Evolutionary conservation across 2,329 filamentous ascomycete species (phyloP).

Genomic region (Sarocladiaceae sp.): DNA sequence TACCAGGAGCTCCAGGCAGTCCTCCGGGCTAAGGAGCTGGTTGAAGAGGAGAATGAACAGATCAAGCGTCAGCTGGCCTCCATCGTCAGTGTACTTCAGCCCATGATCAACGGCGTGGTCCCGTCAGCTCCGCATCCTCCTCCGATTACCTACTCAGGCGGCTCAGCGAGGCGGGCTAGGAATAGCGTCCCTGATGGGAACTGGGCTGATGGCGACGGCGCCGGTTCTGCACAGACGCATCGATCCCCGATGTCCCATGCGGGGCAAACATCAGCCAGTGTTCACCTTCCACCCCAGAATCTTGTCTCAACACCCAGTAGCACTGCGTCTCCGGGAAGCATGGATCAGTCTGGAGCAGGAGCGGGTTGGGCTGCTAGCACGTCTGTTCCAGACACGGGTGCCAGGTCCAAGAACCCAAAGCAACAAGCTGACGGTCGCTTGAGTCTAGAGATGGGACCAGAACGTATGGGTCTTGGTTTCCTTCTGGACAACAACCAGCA

Average conservation of each 20-base stretch:
- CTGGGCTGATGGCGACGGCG: neutral
- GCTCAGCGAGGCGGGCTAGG: neutral
- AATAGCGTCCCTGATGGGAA: neutral
- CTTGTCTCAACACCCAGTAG: conserved; percentile 30
- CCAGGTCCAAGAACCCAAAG: conserved; percentile 34
- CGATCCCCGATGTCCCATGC: neutral
- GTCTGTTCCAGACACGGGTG: conserved; percentile 8
- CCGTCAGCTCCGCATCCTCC: neutral
- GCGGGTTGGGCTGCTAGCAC: neutral
- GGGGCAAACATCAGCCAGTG: neutral
- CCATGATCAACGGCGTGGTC: conserved; percentile 35
- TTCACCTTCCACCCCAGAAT: conserved; percentile 17
- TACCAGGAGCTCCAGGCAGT: conserved; percentile 77
- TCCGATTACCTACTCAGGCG: neutral
- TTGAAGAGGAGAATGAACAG: conserved; percentile 74
- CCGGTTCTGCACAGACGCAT: neutral
- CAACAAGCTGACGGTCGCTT: conserved; percentile 44
- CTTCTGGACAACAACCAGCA: conserved; percentile 57
- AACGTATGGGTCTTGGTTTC: conserved; percentile 68
- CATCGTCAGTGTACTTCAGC: conserved; percentile 59
- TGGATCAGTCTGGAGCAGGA: conserved; percentile 15
- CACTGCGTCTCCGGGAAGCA: conserved; percentile 28
- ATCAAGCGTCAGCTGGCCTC: conserved; percentile 62
- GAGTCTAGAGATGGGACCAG: conserved; percentile 54
- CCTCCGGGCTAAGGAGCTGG: conserved; percentile 66